Evolutionary conservation across 225 moss, liverwort and hornwort genomes (phyloP), one percentile per base, ranked within the genome.

Genomic region (Ulota crispa): DNA sequence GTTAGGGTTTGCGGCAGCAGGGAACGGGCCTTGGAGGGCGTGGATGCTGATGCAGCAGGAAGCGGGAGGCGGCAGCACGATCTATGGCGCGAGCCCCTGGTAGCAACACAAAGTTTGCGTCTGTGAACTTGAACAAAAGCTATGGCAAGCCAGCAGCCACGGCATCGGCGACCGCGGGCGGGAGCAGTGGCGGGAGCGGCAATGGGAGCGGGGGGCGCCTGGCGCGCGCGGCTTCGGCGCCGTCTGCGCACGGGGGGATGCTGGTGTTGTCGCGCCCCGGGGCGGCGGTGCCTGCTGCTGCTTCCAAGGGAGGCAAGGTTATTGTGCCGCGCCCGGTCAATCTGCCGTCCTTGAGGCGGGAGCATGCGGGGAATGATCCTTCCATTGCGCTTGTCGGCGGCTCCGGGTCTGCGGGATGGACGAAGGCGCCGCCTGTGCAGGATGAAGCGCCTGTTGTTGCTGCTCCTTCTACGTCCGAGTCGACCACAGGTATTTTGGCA

Each of bases 81-180:
- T 92, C 96, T 94, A 99, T 99, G 99, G 99, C 99, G 92, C 96
- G 99, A 88, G 96, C 96, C 88, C 89, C 96, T 85, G 94, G 94
- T 92, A 96, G 96, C 94, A 96, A 92, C 96, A 93, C 99, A 84
- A 99, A 96, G 94, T 99, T 99, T 94, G 99, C 99, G 62, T 99
- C 99, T 63, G 99, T 99, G 76, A 99, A 99, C 92, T 91, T 99
- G 87, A 99, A 99, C 91, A 95, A 94, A 78, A 96, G 96, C 85
- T 99, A 99, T 96, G 99, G 99, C 62, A 99, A 93, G 83, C 92
- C 97, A 60, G 83, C 89, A n/a, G 75, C 90, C 64, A 45, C 75
- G 8, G 59, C 41, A 16, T 34, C 54, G 34, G 10, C 60, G 0
- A 6, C 18, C 75, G 20, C 68, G 56, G 68, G 75, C 84, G 81